Evolutionary conservation across 2,329 filamentous ascomycete species (phyloP).

Genomic region (Aureobasidium leucospermi): DNA sequence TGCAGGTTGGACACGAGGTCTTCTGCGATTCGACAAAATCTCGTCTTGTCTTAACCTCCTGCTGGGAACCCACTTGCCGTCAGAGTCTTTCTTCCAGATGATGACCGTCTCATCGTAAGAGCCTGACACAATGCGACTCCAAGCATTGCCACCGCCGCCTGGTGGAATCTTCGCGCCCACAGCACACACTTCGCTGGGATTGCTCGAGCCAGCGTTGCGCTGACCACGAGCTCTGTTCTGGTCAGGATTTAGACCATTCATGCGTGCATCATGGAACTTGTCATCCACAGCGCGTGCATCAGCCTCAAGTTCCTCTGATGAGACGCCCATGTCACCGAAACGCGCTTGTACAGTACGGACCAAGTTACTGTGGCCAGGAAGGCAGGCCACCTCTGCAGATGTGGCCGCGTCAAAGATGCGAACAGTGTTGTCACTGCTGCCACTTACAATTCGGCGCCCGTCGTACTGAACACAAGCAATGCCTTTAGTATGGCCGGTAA

Average conservation of each 20-base stretch:
- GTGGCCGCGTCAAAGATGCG: conserved; percentile 87
- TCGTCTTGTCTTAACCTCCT: conserved; percentile 45
- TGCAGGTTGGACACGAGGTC: conserved; percentile 1
- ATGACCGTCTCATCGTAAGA: conserved; percentile 95
- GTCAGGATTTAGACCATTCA: conserved; percentile 35
- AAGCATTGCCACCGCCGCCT: conserved; percentile 80
- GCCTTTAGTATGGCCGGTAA: conserved; percentile 84
- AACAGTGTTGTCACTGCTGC: conserved; percentile 92
- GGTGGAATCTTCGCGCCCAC: conserved; percentile 83
- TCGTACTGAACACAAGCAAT: conserved; percentile 98
- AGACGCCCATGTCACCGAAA: conserved; percentile 81
- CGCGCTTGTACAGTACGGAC: conserved; percentile 93
- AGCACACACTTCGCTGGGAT: conserved; percentile 68
- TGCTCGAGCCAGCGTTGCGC: conserved; percentile 63
- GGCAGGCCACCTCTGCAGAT: conserved; percentile 79
- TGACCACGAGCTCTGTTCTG: conserved; percentile 28
- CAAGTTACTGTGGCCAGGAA: conserved; percentile 73
- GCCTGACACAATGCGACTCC: conserved; percentile 91
- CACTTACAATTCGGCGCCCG: conserved; percentile 84
- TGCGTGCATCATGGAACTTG: conserved; percentile 58
- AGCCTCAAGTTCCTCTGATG: conserved; percentile 63
- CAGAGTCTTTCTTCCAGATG: conserved; percentile 77
- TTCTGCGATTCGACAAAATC: conserved; percentile 10
- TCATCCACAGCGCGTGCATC: conserved; percentile 68
- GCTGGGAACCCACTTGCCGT: conserved; percentile 75